A percentile compares a stretch with the other conserved stretches of the same genome.
Evolutionary conservation across 495 filamentous ascomycete species (phyloP).

Genomic region (Cercophora scortea): DNA sequence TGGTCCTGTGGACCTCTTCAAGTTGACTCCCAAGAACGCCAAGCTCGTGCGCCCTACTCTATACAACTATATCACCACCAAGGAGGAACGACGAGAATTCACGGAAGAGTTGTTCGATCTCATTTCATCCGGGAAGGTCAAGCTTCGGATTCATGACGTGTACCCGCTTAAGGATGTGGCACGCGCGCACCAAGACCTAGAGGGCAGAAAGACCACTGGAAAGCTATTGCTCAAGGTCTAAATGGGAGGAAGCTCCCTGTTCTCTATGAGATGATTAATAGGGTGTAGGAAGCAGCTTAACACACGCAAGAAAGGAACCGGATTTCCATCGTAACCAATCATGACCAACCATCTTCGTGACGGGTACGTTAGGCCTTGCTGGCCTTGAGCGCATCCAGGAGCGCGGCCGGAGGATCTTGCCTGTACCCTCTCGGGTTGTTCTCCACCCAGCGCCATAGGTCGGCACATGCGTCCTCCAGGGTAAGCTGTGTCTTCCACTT

Average conservation of each 20-base stretch:
- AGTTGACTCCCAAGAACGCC: constrained; percentile 69
- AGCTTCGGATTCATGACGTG: constrained; percentile 67
- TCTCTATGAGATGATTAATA: constrained; percentile 1
- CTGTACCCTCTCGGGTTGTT: constrained; percentile 96
- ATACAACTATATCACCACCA: constrained; percentile 64
- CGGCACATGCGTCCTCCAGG: constrained; percentile 85
- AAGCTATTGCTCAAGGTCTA: constrained; percentile 55
- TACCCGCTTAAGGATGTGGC: constrained; percentile 76
- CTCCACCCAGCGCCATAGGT: constrained; percentile 89
- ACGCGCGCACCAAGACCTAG: constrained; percentile 73
- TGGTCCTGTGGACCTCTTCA: constrained; percentile 60
- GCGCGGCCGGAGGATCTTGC: constrained; percentile 76
- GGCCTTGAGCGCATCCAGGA: constrained; percentile 62
- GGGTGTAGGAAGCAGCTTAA: constrained; percentile 1
- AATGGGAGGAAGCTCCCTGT: neutral
- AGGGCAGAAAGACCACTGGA: constrained; percentile 75
- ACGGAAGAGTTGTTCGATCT: constrained; percentile 65
- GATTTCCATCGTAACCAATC: neutral
- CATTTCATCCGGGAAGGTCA: constrained; percentile 59
- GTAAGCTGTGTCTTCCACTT: constrained; percentile 87
- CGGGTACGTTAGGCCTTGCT: constrained; percentile 11
- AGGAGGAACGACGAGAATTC: constrained; percentile 70
- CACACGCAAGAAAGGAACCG: neutral
- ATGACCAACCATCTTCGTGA: neutral
- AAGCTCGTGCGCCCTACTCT: constrained; percentile 70